Evolutionary conservation across 768 basidiomycete genomes (phyloP), one percentile per base, ranked within the genome.

Genomic region (Nidularia pulvinata): DNA sequence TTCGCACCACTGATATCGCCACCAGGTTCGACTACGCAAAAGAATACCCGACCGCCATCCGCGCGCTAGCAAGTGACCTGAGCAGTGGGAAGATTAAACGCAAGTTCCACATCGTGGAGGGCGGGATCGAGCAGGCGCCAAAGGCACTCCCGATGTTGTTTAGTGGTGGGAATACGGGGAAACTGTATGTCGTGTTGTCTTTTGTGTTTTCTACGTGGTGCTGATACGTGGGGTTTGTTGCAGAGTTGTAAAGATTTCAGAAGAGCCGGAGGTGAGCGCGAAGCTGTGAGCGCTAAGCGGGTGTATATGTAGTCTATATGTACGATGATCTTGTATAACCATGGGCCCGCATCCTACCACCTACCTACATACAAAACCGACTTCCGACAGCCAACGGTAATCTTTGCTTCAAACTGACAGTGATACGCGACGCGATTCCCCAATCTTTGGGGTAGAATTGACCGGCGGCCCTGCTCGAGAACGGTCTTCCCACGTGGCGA

Each of bases 71-170:
- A 0, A 64, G 72, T 25, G 85, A 82, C 56, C 71, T 95, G 14
- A 67, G 67, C 16, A 82, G 84, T 25, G 91, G 92, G 5, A 78
- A 84, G n/a, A 69, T 95, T 54, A 88, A 92, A 65, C 78, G 87
- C 13, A 88, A 85, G 58, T 92, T 89, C 70, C 91, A 94, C 61
- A 70, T 94, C 37, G 81, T 93, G 0, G 75, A 89, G 49, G 91
- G 77, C 22, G 76, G 91, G 2, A 68, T 93, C 44, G 83, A 90
- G 58, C 82, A 86, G 50, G 89, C 89, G 13, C 88, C 91, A 1
- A 72, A 74, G 16, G 80, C 88, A n/a, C 68, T 93, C 43, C 82
- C 79, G 1, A 65, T 91, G 74, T 70, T 95, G 9, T 95, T 84
- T 71, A 80, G 70, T 10, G 92, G 93, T 30, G 86, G 76, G 2